Base-by-base conservation (phyloP, 176 grass and related monocot genomes). In the Miscanthus lutarioriparius region DNA sequence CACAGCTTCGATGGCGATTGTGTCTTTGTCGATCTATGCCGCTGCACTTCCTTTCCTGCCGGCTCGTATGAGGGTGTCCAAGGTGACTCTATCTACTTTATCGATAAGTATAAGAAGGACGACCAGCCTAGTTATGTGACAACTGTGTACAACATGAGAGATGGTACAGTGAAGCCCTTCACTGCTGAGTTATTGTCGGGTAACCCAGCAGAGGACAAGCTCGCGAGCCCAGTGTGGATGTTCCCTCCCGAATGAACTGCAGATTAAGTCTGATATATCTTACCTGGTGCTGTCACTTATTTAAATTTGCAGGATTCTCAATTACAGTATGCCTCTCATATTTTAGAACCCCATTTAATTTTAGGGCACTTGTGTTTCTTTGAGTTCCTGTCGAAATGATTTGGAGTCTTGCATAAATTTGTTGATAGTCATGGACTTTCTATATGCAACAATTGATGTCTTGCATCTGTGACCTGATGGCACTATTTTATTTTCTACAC, bases 1-100 rank as follows among this genome's bases (percentile, higher is more conserved):
- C 2, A 2, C 30, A 30, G 30, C 30, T 30, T 30, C 30, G 30
- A 30, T 30, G 30, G 30, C 30, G 30, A 30, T 30, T 30, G 30
- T 30, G 30, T 30, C 30, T 30, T 30, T 30, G 30, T 30, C 30
- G 30, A 30, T 30, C 30, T 1, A 30, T 30, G 30, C 30, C n/a
- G 38, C 64, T 70, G 64, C 83, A 85, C 70, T 14, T 59, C 74
- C 49, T 85, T 85, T 71, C 75, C 65, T 71, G 37, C 83, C 11
- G 22, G 64, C 61, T 39, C 70, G 14, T 28, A 78, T 77, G 33
- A 59, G 25, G 75, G 26, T 36, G 66, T 44, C 10, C 20, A 71
- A 47, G 74, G 39, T 45, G 64, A 78, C 16, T 30, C 2, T 25
- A 66, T 85, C 17, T 78, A 78, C 48, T 77, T 85, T 6, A 19